These are phyloP conservation scores for Tylopilus plumbeoviolaceoides DNA, from an alignment of 768 basidiomycete genomes.

Conservation along the genomic window DNA sequence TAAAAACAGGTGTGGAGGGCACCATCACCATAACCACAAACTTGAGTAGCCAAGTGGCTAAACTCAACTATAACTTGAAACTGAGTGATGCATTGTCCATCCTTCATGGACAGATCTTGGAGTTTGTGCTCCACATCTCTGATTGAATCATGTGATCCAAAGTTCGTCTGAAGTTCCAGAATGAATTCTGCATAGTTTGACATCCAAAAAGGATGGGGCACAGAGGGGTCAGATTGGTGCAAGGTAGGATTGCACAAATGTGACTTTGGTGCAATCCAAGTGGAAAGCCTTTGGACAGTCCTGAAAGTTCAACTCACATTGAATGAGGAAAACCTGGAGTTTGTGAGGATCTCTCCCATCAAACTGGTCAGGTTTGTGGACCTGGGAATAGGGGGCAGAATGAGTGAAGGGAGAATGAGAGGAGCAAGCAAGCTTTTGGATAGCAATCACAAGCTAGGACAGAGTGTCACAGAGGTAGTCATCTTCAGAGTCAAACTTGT, in stretches of 20 bases:
- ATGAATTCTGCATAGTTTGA: neutral
- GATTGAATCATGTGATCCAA: neutral
- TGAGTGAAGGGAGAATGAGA: too few species aligned
- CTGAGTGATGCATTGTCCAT: neutral
- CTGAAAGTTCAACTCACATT: neutral
- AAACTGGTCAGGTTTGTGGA: neutral
- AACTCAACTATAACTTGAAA: neutral
- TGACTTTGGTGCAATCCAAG: neutral
- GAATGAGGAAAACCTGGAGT: neutral
- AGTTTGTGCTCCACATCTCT: neutral
- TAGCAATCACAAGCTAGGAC: too few species aligned
- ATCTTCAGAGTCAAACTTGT: too few species aligned
- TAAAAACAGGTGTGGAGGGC: neutral
- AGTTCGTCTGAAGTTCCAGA: neutral
- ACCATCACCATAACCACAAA: neutral
- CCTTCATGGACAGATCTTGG: neutral
- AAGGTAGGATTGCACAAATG: neutral
- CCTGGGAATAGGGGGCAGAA: too few species aligned
- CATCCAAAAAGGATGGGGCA: neutral
- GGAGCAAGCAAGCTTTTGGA: too few species aligned
- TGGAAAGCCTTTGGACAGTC: neutral
- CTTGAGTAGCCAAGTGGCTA: neutral
- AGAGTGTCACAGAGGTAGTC: too few species aligned
- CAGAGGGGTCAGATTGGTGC: neutral
- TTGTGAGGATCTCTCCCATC: too few species aligned